Evolutionary conservation across 2,329 filamentous ascomycete genomes (phyloP).

Genomic region (Fusarium stilboides): DNA sequence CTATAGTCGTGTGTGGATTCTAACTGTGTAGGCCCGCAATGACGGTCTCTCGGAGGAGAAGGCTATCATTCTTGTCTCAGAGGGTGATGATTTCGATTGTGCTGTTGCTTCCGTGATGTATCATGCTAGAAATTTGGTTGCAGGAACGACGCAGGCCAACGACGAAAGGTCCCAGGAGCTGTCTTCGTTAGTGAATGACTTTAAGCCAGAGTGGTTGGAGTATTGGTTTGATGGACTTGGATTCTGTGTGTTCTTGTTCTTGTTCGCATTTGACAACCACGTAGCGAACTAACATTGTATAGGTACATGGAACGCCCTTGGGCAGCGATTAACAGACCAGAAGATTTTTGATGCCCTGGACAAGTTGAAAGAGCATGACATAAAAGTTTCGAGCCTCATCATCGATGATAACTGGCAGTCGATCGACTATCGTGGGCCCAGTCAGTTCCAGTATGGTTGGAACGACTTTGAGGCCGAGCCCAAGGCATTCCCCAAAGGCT

Average conservation of each 20-base stretch:
- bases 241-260: conserved; percentile 75
- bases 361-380: conserved; percentile 76
- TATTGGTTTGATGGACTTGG: conserved; percentile 94
- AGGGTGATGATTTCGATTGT: conserved; percentile 80
- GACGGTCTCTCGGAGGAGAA: conserved; percentile 72
- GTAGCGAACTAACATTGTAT: conserved; percentile 32
- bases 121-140: conserved; percentile 76
- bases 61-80: conserved; percentile 77
- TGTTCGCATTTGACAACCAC: not conserved
- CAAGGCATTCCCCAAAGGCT: conserved; percentile 82
- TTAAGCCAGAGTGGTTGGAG: conserved; percentile 79
- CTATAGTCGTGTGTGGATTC: conserved; percentile 10
- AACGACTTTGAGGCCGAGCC: conserved; percentile 88
- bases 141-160: conserved; percentile 59
- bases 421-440: conserved; percentile 67
- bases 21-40: conserved; percentile 69
- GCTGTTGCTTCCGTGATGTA: conserved; percentile 88
- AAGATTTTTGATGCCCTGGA: conserved; percentile 85
- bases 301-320: conserved; percentile 94
- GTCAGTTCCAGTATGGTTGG: conserved; percentile 77
- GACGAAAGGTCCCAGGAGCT: conserved; percentile 64
- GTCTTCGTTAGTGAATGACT: conserved; percentile 61
- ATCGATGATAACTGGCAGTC: conserved; percentile 99
- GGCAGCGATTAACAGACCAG: conserved; percentile 84
- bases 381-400: conserved; percentile 87